Evolutionary conservation across 129 eudicot species (phyloP), one percentile per base, ranked within the genome.

Genomic region (Ambrosia artemisiifolia): DNA sequence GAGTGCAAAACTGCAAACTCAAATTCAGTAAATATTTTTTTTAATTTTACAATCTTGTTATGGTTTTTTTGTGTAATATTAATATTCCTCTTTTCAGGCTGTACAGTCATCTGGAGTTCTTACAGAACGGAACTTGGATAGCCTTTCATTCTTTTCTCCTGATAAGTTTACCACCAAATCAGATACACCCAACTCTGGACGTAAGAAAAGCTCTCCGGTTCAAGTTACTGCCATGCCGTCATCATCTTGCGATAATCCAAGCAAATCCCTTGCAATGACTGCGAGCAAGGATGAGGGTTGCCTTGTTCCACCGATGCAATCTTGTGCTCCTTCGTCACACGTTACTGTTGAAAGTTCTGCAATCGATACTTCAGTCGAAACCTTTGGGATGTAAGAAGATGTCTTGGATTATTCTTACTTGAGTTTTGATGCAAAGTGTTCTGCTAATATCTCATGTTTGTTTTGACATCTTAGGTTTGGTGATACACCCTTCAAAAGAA

Each of bases 401-500:
- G 34, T 61, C 16, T 61, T 19, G 20, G 46, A 50, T 43, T 38
- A 10, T 30, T 46, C 1, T 47, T 55, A 47, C 2, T 56, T 55
- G 18, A 14, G 35, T 19, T 0, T 50, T 42, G 17, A 8, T 13
- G 53, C 32, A 38, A 18, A 19, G 5, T 12, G 14, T 57, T 17
- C n/a, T 72, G 34, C 69, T 61, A 44, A 72, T 60, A 60, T 59
- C 0, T 20, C 2, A 0, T 59, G 61, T 34, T 57, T 76, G 32
- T 35, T 40, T 68, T 71, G 61, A 47, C 17, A 50, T 49, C 11
- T 4, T 76, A 94, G 99, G 64, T 84, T 88, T 73, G 74, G 90
- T 7, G 96, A 80, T 40, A 94, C 97, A 11, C 96, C 96, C 59
- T 85, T 81, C 2, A 92, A 83, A 78, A 74, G 88, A 83, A 87